phyloP scores from a whole-genome alignment of 1,284 basidiomycete genomes.

The Peniophora sp. region DNA sequence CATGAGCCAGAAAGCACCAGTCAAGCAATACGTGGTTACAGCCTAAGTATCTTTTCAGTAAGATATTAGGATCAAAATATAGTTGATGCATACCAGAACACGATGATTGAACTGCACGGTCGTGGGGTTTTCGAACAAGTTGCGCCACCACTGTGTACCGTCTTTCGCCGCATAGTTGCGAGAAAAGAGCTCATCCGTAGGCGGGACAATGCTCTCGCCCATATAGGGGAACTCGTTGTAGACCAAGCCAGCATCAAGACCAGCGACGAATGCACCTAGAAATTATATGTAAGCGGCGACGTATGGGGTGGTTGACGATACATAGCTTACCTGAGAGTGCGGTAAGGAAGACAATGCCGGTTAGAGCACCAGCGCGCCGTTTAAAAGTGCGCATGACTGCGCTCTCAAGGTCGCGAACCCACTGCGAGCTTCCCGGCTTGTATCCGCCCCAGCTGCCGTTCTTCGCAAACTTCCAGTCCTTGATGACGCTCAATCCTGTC shows the following conservation, averaged over 20 bases:
- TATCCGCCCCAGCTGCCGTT: conserved; percentile 31
- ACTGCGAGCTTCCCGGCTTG: conserved; percentile 38
- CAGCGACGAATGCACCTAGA: conserved; percentile 93
- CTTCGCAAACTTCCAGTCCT: conserved; percentile 74
- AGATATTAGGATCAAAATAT: not conserved
- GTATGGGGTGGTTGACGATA: not conserved
- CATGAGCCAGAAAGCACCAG: conserved; percentile 55
- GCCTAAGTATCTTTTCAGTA: conserved; percentile 39
- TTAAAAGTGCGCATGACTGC: conserved; percentile 55
- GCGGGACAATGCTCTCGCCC: conserved; percentile 85
- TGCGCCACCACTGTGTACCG: conserved; percentile 77
- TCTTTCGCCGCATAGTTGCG: conserved; percentile 67
- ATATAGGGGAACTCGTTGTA: conserved; percentile 99
- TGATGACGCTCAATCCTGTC: conserved; percentile 71
- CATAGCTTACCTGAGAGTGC: conserved; percentile 70
- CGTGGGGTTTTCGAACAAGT: conserved; percentile 94
- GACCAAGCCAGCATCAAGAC: conserved; percentile 90
- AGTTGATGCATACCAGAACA: conserved; percentile 56
- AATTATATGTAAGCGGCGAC: not conserved
- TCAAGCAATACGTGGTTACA: conserved; percentile 72
- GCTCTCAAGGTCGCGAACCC: conserved; percentile 30
- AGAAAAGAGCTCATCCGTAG: conserved; percentile 78
- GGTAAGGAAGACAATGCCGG: conserved; percentile 80
- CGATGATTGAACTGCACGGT: conserved; percentile 98
- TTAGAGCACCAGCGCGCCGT: conserved; percentile 51